Percentiles rank a stretch among this genome's conserved stretches.
These are phyloP conservation scores for Ogataea naganishii DNA, from an alignment of 805 yeast genomes.

Conservation along the genomic window DNA sequence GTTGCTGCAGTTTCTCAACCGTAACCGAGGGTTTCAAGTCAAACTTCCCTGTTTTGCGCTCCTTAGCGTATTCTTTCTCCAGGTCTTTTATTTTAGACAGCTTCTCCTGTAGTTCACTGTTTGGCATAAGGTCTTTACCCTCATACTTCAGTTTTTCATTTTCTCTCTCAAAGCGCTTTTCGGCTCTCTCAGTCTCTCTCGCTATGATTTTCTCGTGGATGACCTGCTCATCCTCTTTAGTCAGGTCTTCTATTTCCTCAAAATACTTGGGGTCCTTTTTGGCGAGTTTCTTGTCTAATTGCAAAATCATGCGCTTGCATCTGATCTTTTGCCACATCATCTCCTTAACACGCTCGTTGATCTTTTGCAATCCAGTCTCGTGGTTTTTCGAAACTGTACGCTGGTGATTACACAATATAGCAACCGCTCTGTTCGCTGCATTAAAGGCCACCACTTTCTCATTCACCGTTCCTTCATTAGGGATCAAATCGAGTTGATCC, in stretches of 20 bases:
- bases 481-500: conserved; percentile 77
- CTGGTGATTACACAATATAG: conserved; percentile 95
- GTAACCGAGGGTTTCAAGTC: conserved; percentile 43
- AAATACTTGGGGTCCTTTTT: conserved; percentile 51
- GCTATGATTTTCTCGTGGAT: conserved; percentile 55
- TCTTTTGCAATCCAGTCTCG: conserved; percentile 71
- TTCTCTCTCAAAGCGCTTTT: conserved; percentile 64
- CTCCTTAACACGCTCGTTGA: conserved; percentile 69
- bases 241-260: conserved; percentile 57
- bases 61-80: conserved; percentile 42
- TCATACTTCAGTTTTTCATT: conserved; percentile 64
- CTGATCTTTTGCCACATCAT: conserved; percentile 79
- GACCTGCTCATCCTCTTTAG: conserved; percentile 51
- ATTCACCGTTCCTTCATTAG: conserved; percentile 79
- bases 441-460: conserved; percentile 84
- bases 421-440: conserved; percentile 94
- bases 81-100: conserved; percentile 45
- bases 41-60: conserved; percentile 49
- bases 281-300: conserved; percentile 44
- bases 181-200: conserved; percentile 55
- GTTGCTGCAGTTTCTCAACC: conserved; percentile 64
- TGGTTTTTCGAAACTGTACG: conserved; percentile 84
- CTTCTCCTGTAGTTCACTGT: conserved; percentile 45
- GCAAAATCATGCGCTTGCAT: conserved; percentile 59
- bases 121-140: conserved; percentile 41